Conservation (phyloP, 306 rosid species). For the Vigna trinervia region DNA sequence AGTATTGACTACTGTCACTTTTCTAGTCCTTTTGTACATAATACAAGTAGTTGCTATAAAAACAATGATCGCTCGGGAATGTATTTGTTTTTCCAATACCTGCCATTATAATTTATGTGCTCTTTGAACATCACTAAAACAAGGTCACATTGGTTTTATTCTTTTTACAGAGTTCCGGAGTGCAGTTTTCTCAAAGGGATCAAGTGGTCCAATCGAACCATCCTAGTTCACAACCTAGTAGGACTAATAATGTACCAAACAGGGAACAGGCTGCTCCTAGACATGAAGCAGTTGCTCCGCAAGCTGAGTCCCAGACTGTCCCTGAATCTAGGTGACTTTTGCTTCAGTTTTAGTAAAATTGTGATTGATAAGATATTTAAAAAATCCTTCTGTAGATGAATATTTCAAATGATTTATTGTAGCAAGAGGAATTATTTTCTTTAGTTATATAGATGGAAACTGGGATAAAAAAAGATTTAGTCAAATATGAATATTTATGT, state of each 20-base stretch:
- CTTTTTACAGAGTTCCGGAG: constrained; percentile 83
- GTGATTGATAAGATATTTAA: constrained; percentile 30
- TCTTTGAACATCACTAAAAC: constrained; percentile 25
- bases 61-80: background rate
- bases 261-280: constrained; percentile 61
- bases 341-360: constrained; percentile 38
- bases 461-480: constrained; percentile 18
- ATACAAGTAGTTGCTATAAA: background rate
- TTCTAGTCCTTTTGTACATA: constrained; percentile 33
- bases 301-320: constrained; percentile 61
- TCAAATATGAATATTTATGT: constrained; percentile 16
- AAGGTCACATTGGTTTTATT: constrained; percentile 33
- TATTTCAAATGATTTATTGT: constrained; percentile 20
- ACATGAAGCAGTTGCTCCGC: constrained; percentile 54
- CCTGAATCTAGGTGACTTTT: constrained; percentile 84
- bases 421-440: constrained; percentile 28
- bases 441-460: constrained; percentile 27
- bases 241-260: constrained; percentile 47
- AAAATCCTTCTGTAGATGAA: constrained; percentile 1
- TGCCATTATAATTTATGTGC: background rate
- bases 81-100: background rate
- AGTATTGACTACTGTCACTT: constrained; percentile 2
- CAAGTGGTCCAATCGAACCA: constrained; percentile 56
- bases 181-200: constrained; percentile 79
- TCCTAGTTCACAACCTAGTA: constrained; percentile 61